A percentile compares a stretch with the other conserved stretches of the same genome.
These are phyloP conservation scores for Candida morakotiae DNA, from an alignment of 805 yeast species.

Conservation along the genomic window DNA sequence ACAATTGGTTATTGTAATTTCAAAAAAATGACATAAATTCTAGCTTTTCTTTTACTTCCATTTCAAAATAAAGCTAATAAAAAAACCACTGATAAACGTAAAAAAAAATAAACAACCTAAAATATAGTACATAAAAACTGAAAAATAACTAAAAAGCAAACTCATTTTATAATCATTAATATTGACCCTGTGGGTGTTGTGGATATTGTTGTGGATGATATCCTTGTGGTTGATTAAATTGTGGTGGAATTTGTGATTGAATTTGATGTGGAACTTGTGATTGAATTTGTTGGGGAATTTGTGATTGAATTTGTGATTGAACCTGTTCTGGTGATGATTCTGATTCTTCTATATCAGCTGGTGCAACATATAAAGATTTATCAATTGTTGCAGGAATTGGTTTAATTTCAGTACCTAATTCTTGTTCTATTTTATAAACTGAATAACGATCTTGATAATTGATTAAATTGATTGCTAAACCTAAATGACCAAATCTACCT, in stretches of 20 bases:
- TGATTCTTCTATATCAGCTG: constrained; percentile 9
- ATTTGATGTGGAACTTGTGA: constrained; percentile 6
- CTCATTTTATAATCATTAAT: constrained; percentile 5
- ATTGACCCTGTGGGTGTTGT: constrained; percentile 12
- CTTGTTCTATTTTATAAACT: constrained; percentile 92
- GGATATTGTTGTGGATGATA: constrained; percentile 8
- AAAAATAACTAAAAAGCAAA: constrained; percentile 3
- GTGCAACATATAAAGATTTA: constrained; percentile 78
- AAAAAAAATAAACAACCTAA: constrained; percentile 1
- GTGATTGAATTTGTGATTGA: constrained; percentile 1
- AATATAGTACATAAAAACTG: neutral
- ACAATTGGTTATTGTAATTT: neutral
- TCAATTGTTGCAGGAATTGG: constrained; percentile 96
- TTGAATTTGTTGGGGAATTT: constrained; percentile 8
- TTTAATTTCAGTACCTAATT: constrained; percentile 93
- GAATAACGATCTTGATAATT: constrained; percentile 96
- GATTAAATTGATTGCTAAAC: constrained; percentile 93
- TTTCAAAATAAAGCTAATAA: constrained; percentile 5
- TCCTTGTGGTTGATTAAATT: constrained; percentile 9
- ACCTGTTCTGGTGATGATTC: constrained; percentile 6
- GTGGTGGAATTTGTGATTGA: constrained; percentile 3
- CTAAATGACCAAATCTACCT: constrained; percentile 97
- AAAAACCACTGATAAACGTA: neutral
- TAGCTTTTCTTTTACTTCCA: constrained; percentile 2
- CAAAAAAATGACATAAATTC: neutral